phyloP scores from a whole-genome alignment of 2,329 filamentous ascomycete species.

The Pseudogymnoascus verrucosus region DNA sequence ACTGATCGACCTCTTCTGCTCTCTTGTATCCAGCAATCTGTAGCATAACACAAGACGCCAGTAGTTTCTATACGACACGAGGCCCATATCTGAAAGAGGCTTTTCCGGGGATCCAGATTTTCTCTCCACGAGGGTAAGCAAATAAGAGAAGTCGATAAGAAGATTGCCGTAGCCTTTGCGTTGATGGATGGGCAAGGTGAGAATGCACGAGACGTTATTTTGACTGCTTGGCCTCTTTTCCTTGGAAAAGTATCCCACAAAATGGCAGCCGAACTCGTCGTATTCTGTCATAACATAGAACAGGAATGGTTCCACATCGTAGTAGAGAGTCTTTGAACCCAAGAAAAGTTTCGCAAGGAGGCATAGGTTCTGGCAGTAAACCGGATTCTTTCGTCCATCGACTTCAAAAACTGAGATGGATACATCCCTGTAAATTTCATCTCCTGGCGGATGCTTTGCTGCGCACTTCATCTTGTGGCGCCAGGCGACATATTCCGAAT shows the following conservation, averaged over 20 bases:
- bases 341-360: constrained; percentile 92
- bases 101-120: constrained; percentile 97
- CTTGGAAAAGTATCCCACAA: constrained; percentile 99
- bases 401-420: constrained; percentile 96
- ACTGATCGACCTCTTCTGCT: constrained; percentile 44
- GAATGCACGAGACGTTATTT: constrained; percentile 96
- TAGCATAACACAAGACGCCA: constrained; percentile 87
- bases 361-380: constrained; percentile 98
- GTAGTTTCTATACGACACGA: constrained; percentile 96
- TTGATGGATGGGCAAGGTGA: constrained; percentile 93
- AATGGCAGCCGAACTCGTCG: constrained; percentile 84
- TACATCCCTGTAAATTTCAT: constrained; percentile 91
- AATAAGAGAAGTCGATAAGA: constrained; percentile 95
- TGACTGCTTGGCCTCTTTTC: constrained; percentile 91
- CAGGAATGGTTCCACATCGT: constrained; percentile 92
- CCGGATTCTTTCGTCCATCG: constrained; percentile 89
- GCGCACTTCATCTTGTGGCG: constrained; percentile 95
- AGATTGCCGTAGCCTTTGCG: constrained; percentile 95
- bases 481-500: constrained; percentile 97
- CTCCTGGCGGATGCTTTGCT: constrained; percentile 91
- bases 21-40: constrained; percentile 61
- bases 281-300: constrained; percentile 97
- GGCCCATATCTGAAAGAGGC: constrained; percentile 92
- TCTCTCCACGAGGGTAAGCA: constrained; percentile 83
- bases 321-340: constrained; percentile 97